These are phyloP conservation scores for Gastrodia elata DNA, from an alignment of 106 monocot genomes.

Conservation along the genomic window DNA sequence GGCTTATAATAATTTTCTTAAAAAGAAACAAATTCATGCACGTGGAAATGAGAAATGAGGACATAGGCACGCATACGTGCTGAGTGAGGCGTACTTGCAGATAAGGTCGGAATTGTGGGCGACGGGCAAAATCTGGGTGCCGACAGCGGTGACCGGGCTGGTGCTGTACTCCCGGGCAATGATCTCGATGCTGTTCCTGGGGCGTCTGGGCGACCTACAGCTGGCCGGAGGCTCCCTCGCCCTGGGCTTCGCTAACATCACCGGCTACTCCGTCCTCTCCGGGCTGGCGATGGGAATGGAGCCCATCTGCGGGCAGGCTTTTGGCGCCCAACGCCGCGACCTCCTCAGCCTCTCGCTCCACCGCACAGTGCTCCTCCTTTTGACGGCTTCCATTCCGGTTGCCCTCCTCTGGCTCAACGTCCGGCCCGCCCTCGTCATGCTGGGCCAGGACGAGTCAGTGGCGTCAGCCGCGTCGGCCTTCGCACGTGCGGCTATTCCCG, in stretches of 20 bases:
- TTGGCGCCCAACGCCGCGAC: conserved; percentile 63
- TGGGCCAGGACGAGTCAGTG: conserved; percentile 55
- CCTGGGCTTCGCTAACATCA: conserved; percentile 94
- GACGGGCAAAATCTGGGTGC: conserved; percentile 55
- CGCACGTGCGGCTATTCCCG: conserved; percentile 53
- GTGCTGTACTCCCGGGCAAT: conserved; percentile 82
- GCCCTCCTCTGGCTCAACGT: conserved; percentile 77
- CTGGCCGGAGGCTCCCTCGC: conserved; percentile 83
- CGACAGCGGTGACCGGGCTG: conserved; percentile 70
- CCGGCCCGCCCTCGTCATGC: conserved; percentile 31
- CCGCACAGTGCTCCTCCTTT: conserved; percentile 71
- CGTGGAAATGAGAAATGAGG: too few relatives aligned
- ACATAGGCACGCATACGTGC: too few relatives aligned
- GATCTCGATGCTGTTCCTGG: conserved; percentile 94
- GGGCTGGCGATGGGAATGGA: conserved; percentile 97
- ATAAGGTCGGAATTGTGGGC: conserved; percentile 57
- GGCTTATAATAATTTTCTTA: too few relatives aligned
- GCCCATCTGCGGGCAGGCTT: conserved; percentile 95
- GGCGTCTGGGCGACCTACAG: conserved; percentile 69
- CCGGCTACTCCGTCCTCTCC: conserved; percentile 89
- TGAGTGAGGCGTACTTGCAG: too few relatives aligned
- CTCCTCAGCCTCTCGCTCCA: conserved; percentile 75
- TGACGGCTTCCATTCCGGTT: conserved; percentile 66
- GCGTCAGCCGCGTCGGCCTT: conserved; percentile 40
- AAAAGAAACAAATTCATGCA: too few relatives aligned